Percentiles rank a stretch among this genome's conserved stretches.
phyloP scores from a whole-genome alignment of 345 rosid genomes.

The Tarenaya hassleriana region DNA sequence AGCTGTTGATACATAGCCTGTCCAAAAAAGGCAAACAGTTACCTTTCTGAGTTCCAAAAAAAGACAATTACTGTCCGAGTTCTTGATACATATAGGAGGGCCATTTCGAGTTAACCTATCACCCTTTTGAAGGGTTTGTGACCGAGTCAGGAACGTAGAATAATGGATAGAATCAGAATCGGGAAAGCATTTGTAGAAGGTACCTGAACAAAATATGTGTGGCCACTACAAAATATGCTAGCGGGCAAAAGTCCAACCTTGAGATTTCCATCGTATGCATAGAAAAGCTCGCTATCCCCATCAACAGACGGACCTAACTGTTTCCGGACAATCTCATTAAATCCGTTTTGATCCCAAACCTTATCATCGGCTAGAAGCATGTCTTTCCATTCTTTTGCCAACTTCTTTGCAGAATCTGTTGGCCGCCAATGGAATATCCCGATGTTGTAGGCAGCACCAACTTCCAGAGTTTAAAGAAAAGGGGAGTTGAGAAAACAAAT shows the following conservation, averaged over 20 bases:
- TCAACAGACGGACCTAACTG: slow-evolving; percentile 90
- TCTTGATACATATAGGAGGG: too few relatives aligned
- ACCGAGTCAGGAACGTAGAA: too few relatives aligned
- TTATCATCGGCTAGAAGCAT: slow-evolving; percentile 80
- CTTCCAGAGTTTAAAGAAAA: slow-evolving; percentile 36
- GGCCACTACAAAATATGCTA: slow-evolving; percentile 95
- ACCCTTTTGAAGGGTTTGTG: too few relatives aligned
- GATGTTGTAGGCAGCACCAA: slow-evolving; percentile 82
- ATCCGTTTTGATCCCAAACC: slow-evolving; percentile 99
- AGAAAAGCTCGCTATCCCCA: slow-evolving; percentile 66
- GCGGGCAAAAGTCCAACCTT: slow-evolving; percentile 93
- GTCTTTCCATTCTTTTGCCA: slow-evolving; percentile 95
- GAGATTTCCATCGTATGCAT: slow-evolving; percentile 89
- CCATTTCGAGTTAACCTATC: too few relatives aligned
- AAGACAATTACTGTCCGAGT: neutral
- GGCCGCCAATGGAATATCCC: slow-evolving; percentile 99
- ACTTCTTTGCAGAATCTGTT: slow-evolving; percentile 65
- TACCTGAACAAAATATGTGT: slow-evolving; percentile 95
- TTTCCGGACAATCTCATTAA: slow-evolving; percentile 69
- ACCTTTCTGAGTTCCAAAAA: slow-evolving; percentile 2
- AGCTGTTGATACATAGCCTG: slow-evolving; percentile 90
- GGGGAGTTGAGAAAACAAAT: slow-evolving; percentile 17
- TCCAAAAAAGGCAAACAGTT: slow-evolving; percentile 14
- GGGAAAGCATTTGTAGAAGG: neutral
- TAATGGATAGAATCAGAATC: too few relatives aligned